These are phyloP conservation scores for Stylosanthes scabra DNA, from an alignment of 331 rosid species.

Conservation along the genomic window DNA sequence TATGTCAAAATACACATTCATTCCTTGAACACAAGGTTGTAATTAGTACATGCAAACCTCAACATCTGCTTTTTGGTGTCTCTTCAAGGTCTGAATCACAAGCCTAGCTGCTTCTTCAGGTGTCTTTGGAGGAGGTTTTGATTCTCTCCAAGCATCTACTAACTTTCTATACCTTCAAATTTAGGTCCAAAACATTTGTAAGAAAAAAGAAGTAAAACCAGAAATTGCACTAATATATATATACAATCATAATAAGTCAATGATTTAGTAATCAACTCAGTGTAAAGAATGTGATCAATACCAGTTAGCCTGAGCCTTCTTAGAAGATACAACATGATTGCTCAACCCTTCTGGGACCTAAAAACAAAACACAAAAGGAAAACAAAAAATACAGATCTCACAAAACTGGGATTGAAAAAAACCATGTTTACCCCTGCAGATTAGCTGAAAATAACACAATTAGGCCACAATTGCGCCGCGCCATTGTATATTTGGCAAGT, in stretches of 20 bases:
- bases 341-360: slow-evolving; percentile 89
- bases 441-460: slow-evolving; percentile 8
- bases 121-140: slow-evolving; percentile 77
- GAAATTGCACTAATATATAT: background rate
- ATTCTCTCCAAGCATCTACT: slow-evolving; percentile 73
- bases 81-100: slow-evolving; percentile 65
- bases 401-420: background rate
- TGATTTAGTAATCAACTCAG: background rate
- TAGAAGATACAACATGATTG: slow-evolving; percentile 82
- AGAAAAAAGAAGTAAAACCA: background rate
- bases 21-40: background rate
- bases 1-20: background rate
- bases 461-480: background rate
- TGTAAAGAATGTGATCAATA: slow-evolving; percentile 32
- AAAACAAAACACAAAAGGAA: slow-evolving; percentile 7
- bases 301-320: slow-evolving; percentile 96
- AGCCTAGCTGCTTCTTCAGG: slow-evolving; percentile 85
- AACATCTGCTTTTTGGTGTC: slow-evolving; percentile 81
- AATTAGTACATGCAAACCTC: slow-evolving; percentile 57
- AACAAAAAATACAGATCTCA: background rate
- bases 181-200: slow-evolving; percentile 1
- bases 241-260: background rate
- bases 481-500: background rate
- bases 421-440: too few species aligned
- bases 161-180: slow-evolving; percentile 87